A percentile compares a stretch with the other conserved stretches of the same genome.
Evolutionary conservation across 2,329 filamentous ascomycete species (phyloP).

Genomic region (Trichocomaceae sp.): DNA sequence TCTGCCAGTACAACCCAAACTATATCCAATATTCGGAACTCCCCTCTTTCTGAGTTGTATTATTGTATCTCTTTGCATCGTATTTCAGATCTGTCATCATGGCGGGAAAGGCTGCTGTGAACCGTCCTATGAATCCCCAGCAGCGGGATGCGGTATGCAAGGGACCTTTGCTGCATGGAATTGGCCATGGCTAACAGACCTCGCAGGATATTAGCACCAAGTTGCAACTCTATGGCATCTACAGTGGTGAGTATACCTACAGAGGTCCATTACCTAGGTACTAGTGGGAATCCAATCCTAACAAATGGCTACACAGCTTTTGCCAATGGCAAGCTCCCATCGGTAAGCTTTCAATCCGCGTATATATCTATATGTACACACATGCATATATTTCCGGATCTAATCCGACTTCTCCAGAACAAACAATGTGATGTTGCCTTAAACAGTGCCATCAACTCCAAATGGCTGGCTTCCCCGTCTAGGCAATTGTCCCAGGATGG

Average conservation of each 20-base stretch:
- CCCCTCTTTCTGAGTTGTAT: neutral
- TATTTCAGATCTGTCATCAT: slow-evolving; percentile 3
- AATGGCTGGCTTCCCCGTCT: slow-evolving; percentile 62
- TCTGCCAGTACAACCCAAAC: too few species aligned
- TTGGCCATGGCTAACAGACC: slow-evolving; percentile 13
- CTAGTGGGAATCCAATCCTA: slow-evolving; percentile 13
- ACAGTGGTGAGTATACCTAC: slow-evolving; percentile 45
- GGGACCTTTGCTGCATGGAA: neutral
- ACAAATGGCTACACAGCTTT: slow-evolving; percentile 59
- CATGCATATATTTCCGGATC: neutral
- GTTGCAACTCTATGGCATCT: slow-evolving; percentile 90
- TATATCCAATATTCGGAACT: neutral
- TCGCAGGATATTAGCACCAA: slow-evolving; percentile 74
- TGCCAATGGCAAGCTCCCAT: slow-evolving; percentile 81
- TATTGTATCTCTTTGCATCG: neutral
- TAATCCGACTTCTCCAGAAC: slow-evolving; percentile 52
- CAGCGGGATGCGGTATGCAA: slow-evolving; percentile 61
- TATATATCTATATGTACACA: neutral
- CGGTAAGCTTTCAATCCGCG: slow-evolving; percentile 49
- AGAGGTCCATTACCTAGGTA: neutral
- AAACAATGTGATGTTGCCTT: slow-evolving; percentile 92
- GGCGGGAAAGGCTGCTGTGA: slow-evolving; percentile 45
- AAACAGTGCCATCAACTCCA: slow-evolving; percentile 75
- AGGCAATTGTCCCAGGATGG: slow-evolving; percentile 76
- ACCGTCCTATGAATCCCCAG: slow-evolving; percentile 66